A percentile compares a stretch with the other conserved stretches of the same genome.
Conservation (phyloP, 2,329 filamentous ascomycete species). For the Ophiostoma himal-ulmi region DNA sequence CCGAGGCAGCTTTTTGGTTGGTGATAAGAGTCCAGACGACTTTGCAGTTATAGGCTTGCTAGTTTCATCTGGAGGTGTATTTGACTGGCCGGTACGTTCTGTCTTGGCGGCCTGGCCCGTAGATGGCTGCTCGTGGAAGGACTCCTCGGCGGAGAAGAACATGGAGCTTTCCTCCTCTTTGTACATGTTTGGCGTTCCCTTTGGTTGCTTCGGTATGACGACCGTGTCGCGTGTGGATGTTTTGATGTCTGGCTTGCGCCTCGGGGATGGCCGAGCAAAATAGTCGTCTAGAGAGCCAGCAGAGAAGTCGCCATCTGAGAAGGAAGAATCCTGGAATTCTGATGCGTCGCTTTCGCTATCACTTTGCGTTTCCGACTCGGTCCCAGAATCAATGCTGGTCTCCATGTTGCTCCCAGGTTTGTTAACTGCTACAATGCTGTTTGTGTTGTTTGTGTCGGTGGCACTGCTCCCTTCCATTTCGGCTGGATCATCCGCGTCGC, state of each 20-base stretch:
- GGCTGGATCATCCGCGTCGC: not conserved
- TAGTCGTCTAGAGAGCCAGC: constrained; percentile 17
- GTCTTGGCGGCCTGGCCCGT: not conserved
- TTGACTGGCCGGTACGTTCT: constrained; percentile 19
- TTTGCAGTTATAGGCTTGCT: constrained; percentile 20
- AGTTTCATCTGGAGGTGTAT: constrained; percentile 25
- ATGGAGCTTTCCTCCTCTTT: constrained; percentile 22
- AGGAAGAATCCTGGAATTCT: constrained; percentile 21
- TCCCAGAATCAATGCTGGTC: not conserved
- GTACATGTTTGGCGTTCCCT: not conserved
- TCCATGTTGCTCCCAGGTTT: not conserved
- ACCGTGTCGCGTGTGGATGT: not conserved
- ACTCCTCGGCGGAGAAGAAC: constrained; percentile 26
- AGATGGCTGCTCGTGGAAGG: not conserved
- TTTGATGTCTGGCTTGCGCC: not conserved
- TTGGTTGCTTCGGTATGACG: not conserved
- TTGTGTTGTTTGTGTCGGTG: not conserved
- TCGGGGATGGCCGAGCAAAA: constrained; percentile 14
- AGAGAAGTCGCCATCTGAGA: constrained; percentile 9
- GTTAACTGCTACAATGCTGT: not conserved
- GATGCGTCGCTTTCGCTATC: constrained; percentile 19
- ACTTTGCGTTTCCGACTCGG: not conserved
- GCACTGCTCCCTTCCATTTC: not conserved
- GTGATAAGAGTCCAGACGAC: constrained; percentile 30
- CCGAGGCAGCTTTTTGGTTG: constrained; percentile 33